Percentiles rank a stretch among this genome's conserved stretches.
phyloP scores from a whole-genome alignment of 768 basidiomycete genomes.

The Suillus alpinus region DNA sequence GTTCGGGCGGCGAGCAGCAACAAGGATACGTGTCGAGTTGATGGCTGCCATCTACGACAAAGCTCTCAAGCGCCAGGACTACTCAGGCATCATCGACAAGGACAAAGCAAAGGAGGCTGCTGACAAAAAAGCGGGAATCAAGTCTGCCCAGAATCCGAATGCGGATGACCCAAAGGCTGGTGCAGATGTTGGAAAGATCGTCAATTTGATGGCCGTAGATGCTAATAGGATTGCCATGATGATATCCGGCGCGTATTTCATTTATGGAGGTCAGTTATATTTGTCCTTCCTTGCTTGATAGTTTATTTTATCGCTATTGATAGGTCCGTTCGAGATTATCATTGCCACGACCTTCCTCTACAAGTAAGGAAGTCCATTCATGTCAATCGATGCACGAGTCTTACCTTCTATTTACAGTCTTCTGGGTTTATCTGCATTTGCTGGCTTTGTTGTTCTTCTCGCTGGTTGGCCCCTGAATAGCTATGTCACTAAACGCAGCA shows the following conservation, averaged over 20 bases:
- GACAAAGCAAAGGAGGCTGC: conserved; percentile 31
- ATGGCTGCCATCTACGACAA: conserved; percentile 91
- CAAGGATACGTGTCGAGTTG: conserved; percentile 72
- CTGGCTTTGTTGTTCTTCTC: conserved; percentile 52
- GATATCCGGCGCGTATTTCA: conserved; percentile 55
- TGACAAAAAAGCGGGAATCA: conserved; percentile 17
- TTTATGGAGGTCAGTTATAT: conserved; percentile 55
- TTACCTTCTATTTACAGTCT: conserved; percentile 37
- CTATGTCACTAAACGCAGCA: conserved; percentile 34
- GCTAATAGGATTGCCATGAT: conserved; percentile 60
- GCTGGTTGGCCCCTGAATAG: conserved; percentile 51
- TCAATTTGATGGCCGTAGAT: conserved; percentile 85
- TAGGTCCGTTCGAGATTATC: conserved; percentile 74
- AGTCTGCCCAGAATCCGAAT: conserved; percentile 23
- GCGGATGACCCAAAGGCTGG: conserved; percentile 61
- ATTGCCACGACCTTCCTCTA: conserved; percentile 76
- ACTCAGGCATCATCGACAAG: conserved; percentile 69
- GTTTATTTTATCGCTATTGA: background rate
- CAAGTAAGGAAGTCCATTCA: conserved; percentile 42
- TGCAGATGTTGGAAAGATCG: conserved; percentile 87
- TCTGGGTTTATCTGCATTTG: conserved; percentile 68
- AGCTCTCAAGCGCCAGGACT: conserved; percentile 78
- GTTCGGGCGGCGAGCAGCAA: conserved; percentile 73
- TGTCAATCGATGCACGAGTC: background rate
- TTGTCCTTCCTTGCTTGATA: background rate